These are phyloP conservation scores for Rhodamnia argentea DNA, from an alignment of 345 rosid genomes.

Conservation along the genomic window DNA sequence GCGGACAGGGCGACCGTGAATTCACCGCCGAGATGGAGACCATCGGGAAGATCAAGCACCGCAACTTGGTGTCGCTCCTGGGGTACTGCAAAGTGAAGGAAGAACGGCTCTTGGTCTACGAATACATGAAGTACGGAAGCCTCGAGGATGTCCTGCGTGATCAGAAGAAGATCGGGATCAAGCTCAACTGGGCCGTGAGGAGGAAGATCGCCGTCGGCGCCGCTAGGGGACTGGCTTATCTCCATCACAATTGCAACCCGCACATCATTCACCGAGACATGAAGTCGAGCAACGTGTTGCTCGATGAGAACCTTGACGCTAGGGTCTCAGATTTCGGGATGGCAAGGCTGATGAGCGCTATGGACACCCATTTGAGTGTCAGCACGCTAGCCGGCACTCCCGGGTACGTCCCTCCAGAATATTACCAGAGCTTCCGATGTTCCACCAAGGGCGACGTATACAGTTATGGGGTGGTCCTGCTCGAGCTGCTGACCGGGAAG, in stretches of 20 bases:
- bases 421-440: constrained; percentile 88
- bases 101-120: constrained; percentile 88
- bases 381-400: constrained; percentile 99
- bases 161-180: constrained; percentile 56
- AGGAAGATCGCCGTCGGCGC: constrained; percentile 85
- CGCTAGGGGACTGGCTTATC: constrained; percentile 83
- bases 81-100: constrained; percentile 92
- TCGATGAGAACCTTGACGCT: constrained; percentile 83
- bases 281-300: constrained; percentile 94
- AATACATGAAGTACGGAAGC: constrained; percentile 92
- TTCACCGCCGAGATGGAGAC: constrained; percentile 98
- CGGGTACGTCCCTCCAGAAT: constrained; percentile 95
- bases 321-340: constrained; percentile 96
- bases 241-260: constrained; percentile 84
- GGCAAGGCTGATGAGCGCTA: constrained; percentile 83
- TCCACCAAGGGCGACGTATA: constrained; percentile 93
- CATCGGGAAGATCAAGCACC: constrained; percentile 89
- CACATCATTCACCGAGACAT: constrained; percentile 93
- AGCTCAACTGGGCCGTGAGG: constrained; percentile 72
- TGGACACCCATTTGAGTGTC: constrained; percentile 95
- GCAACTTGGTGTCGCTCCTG: constrained; percentile 84
- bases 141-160: constrained; percentile 82
- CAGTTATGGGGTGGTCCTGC: constrained; percentile 88
- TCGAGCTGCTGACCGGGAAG: constrained; percentile 83
- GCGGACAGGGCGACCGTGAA: constrained; percentile 96